A percentile compares a stretch with the other conserved stretches of the same genome.
Conservation (phyloP, 257 asterid genomes). For the Fraxinus quadrangulata region DNA sequence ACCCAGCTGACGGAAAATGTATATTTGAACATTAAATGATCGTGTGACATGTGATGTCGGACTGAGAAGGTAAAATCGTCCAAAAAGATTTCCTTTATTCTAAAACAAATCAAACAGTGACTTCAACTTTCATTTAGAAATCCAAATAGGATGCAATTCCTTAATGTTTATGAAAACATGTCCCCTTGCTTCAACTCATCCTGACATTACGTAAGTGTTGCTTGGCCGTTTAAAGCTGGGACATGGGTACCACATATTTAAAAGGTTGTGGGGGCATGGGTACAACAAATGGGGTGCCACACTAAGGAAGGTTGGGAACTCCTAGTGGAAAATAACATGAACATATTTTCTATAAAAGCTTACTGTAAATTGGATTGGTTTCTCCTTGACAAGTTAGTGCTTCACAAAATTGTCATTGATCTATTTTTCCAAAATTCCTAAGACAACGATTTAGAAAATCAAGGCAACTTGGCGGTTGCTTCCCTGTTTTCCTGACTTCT, state of each 20-base stretch:
- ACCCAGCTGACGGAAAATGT: not conserved
- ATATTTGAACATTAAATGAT: too few relatives aligned
- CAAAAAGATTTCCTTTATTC: not conserved
- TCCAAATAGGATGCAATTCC: not conserved
- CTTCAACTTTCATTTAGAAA: not conserved
- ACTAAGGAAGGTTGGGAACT: not conserved
- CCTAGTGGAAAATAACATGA: not conserved
- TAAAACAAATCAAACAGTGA: not conserved
- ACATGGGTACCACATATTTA: not conserved
- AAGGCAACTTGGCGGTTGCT: not conserved
- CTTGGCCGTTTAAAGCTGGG: not conserved
- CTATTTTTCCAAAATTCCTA: not conserved
- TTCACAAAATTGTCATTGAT: not conserved
- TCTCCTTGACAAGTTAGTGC: not conserved
- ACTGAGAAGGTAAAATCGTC: not conserved
- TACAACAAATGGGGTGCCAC: not conserved
- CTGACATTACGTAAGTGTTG: not conserved
- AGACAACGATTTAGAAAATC: not conserved
- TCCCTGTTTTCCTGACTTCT: not conserved
- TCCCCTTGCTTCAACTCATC: not conserved
- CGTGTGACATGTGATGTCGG: not conserved
- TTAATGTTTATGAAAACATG: not conserved
- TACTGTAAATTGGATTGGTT: not conserved
- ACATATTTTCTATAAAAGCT: not conserved
- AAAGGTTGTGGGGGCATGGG: not conserved